phyloP scores from a whole-genome alignment of 257 asterid species.

The Vinca minor region DNA sequence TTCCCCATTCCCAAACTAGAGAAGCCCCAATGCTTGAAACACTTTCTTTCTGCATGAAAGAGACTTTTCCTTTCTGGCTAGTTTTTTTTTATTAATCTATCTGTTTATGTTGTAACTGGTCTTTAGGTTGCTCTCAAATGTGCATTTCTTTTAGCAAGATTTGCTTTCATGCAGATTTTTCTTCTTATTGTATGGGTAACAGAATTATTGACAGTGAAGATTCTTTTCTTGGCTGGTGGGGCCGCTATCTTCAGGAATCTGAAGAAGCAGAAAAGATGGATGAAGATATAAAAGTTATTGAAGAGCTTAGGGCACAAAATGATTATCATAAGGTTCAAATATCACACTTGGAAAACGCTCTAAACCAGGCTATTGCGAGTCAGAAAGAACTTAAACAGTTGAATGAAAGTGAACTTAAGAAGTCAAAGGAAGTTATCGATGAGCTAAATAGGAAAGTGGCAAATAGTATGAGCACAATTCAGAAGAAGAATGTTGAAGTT shows the following conservation, averaged over 20 bases:
- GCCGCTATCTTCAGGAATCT: constrained; percentile 48
- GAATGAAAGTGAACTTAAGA: constrained; percentile 48
- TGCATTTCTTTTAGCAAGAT: not conserved
- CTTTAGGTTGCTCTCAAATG: not conserved
- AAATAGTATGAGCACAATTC: constrained; percentile 57
- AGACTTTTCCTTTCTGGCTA: not conserved
- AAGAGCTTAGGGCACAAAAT: constrained; percentile 65
- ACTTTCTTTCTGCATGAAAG: too few relatives aligned
- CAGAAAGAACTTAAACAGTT: constrained; percentile 62
- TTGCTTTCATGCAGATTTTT: not conserved
- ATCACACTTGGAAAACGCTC: constrained; percentile 64
- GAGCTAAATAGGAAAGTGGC: constrained; percentile 69
- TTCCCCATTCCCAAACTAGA: too few relatives aligned
- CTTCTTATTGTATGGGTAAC: not conserved
- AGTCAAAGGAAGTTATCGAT: constrained; percentile 59
- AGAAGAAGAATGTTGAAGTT: constrained; percentile 78
- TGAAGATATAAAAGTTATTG: constrained; percentile 83
- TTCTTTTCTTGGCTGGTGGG: constrained; percentile 2
- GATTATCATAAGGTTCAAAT: constrained; percentile 70
- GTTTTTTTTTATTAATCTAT: not conserved
- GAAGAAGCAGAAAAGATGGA: constrained; percentile 99
- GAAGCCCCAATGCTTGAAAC: too few relatives aligned
- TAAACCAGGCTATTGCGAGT: constrained; percentile 53
- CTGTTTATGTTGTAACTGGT: not conserved
- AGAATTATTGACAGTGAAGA: not conserved